A percentile compares a stretch with the other conserved stretches of the same genome.
phyloP scores from a whole-genome alignment of 1,139 yeast species.

The Geotrichum klebahnii region DNA sequence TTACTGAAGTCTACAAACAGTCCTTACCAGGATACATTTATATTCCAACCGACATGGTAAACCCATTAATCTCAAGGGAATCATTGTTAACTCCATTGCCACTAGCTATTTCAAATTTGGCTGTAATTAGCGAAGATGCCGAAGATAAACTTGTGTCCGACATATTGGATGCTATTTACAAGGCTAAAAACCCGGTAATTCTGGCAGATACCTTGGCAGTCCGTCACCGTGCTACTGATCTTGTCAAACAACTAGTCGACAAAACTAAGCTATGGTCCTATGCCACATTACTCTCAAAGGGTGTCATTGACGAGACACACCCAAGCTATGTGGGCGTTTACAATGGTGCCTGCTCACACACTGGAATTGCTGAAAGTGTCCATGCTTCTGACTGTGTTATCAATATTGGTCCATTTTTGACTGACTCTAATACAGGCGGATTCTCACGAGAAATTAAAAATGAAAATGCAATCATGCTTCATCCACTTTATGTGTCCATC shows the following conservation, averaged over 20 bases:
- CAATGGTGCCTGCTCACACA: constrained; percentile 49
- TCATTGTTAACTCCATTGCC: constrained; percentile 37
- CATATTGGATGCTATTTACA: constrained; percentile 51
- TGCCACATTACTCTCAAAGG: constrained; percentile 51
- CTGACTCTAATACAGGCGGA: constrained; percentile 46
- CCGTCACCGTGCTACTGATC: constrained; percentile 47
- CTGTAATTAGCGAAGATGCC: constrained; percentile 20
- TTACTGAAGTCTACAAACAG: constrained; percentile 50
- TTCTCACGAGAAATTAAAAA: constrained; percentile 41
- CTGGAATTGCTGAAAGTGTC: constrained; percentile 43
- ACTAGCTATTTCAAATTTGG: constrained; percentile 32
- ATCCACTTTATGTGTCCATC: constrained; percentile 48
- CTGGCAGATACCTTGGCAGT: constrained; percentile 63
- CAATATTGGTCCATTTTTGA: constrained; percentile 42
- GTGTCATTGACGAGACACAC: constrained; percentile 58
- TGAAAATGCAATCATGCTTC: constrained; percentile 40
- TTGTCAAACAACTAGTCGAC: constrained; percentile 47
- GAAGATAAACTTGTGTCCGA: constrained; percentile 45
- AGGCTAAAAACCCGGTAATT: constrained; percentile 55
- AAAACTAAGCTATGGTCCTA: constrained; percentile 46
- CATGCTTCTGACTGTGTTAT: constrained; percentile 39
- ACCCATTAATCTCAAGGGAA: constrained; percentile 45
- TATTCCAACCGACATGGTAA: constrained; percentile 66
- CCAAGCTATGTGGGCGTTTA: constrained; percentile 62
- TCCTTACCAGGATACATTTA: constrained; percentile 78